Percentiles rank a stretch among this genome's conserved stretches.
phyloP scores from a whole-genome alignment of 805 yeast species.

The Sugiyamaella marilandica region DNA sequence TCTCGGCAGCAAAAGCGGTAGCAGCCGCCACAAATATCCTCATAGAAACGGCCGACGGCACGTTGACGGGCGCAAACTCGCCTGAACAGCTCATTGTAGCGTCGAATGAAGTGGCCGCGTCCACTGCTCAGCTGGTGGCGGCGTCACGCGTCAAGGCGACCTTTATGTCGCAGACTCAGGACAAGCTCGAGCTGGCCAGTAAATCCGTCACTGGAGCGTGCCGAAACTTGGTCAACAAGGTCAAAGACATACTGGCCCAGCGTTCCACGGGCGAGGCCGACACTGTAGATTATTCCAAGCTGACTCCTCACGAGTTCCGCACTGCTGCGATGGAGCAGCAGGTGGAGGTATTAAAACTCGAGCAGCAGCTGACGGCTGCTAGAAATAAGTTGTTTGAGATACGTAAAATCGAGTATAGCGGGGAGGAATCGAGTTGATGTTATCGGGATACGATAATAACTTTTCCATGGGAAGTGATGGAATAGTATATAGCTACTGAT shows the following conservation, averaged over 20 bases:
- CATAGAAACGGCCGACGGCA: conserved; percentile 84
- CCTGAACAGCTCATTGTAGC: conserved; percentile 86
- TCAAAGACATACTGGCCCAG: conserved; percentile 51
- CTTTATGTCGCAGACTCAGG: conserved; percentile 71
- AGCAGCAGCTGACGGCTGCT: conserved; percentile 64
- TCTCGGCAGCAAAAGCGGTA: conserved; percentile 83
- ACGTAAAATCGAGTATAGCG: conserved; percentile 69
- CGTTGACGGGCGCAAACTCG: conserved; percentile 54
- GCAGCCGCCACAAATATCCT: conserved; percentile 78
- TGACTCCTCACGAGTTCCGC: conserved; percentile 74
- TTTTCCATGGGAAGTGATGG: too few relatives aligned
- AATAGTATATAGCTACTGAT: background rate
- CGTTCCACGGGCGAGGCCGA: conserved; percentile 35
- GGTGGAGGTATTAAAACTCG: conserved; percentile 79
- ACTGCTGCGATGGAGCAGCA: conserved; percentile 91
- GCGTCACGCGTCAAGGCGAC: conserved; percentile 85
- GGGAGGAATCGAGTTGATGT: conserved; percentile 43
- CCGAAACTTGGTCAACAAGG: conserved; percentile 62
- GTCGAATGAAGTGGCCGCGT: conserved; percentile 85
- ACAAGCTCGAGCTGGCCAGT: conserved; percentile 62
- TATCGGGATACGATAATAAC: too few relatives aligned
- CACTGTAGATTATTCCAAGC: conserved; percentile 58
- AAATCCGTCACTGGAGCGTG: conserved; percentile 72
- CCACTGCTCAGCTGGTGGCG: conserved; percentile 88
- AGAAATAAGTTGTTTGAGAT: conserved; percentile 81